phyloP scores from a whole-genome alignment of 2,329 filamentous ascomycete species.

The Corinectria fuckeliana region DNA sequence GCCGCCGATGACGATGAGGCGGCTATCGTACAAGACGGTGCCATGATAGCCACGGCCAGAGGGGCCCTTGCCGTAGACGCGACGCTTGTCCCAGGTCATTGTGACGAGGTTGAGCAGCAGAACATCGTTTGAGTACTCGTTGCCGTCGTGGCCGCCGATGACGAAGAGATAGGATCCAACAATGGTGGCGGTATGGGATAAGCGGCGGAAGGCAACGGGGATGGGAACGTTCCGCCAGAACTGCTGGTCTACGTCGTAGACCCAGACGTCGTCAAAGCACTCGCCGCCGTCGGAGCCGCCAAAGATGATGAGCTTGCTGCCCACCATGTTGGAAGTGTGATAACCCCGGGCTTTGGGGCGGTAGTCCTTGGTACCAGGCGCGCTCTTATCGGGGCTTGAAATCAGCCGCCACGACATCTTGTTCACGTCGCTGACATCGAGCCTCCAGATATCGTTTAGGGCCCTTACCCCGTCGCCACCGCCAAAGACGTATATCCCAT shows the following conservation, averaged over 20 bases:
- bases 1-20: constrained; percentile 69
- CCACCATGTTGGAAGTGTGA: constrained; percentile 76
- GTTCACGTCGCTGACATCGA: constrained; percentile 69
- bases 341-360: constrained; percentile 71
- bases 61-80: constrained; percentile 68
- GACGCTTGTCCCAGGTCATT: constrained; percentile 75
- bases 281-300: constrained; percentile 74
- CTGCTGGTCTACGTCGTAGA: constrained; percentile 70
- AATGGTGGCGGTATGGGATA: constrained; percentile 73
- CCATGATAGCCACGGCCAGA: constrained; percentile 72
- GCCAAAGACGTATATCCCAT: constrained; percentile 75
- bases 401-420: constrained; percentile 75
- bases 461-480: constrained; percentile 74
- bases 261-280: constrained; percentile 77
- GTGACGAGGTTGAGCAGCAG: constrained; percentile 73
- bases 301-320: constrained; percentile 74
- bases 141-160: constrained; percentile 72
- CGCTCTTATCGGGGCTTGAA: constrained; percentile 53
- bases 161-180: constrained; percentile 75
- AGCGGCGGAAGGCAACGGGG: constrained; percentile 65
- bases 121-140: constrained; percentile 73
- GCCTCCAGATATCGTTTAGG: constrained; percentile 75
- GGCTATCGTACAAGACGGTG: constrained; percentile 69
- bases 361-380: constrained; percentile 43
- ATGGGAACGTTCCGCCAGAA: constrained; percentile 66